phyloP scores from a whole-genome alignment of 2,329 filamentous ascomycete species.

The Fusarium scirpi region DNA sequence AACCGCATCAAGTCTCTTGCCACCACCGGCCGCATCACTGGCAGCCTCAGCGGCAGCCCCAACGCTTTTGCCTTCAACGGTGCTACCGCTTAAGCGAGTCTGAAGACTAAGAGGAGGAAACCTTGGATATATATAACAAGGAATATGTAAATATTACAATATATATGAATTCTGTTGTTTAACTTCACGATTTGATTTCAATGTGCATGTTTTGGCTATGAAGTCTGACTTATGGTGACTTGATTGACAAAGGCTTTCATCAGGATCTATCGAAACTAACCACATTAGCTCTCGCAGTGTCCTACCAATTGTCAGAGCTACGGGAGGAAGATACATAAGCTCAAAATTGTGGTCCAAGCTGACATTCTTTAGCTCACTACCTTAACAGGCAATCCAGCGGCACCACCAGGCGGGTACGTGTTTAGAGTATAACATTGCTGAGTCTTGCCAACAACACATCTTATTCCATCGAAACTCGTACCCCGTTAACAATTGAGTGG shows the following conservation, averaged over 20 bases:
- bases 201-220: not conserved
- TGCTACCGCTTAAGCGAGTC: not conserved
- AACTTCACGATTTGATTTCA: not conserved
- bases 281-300: no score
- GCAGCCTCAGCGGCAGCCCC: slow-evolving; percentile 53
- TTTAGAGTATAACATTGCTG: no score
- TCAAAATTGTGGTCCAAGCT: no score
- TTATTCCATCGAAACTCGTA: no score
- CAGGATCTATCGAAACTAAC: not conserved
- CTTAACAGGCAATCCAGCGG: not conserved
- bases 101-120: not conserved
- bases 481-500: no score
- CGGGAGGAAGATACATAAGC: no score
- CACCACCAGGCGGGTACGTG: not conserved
- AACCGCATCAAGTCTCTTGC: slow-evolving; percentile 57
- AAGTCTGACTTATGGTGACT: not conserved
- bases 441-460: no score
- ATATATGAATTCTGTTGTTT: not conserved
- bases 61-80: slow-evolving; percentile 64
- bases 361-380: not conserved
- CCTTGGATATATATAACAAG: not conserved
- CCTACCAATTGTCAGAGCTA: no score
- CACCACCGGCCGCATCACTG: slow-evolving; percentile 55
- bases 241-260: not conserved
- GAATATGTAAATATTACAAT: slow-evolving; percentile 2